These are phyloP conservation scores for Basipetospora chlamydospora DNA, from an alignment of 2,329 filamentous ascomycete species.

Conservation along the genomic window DNA sequence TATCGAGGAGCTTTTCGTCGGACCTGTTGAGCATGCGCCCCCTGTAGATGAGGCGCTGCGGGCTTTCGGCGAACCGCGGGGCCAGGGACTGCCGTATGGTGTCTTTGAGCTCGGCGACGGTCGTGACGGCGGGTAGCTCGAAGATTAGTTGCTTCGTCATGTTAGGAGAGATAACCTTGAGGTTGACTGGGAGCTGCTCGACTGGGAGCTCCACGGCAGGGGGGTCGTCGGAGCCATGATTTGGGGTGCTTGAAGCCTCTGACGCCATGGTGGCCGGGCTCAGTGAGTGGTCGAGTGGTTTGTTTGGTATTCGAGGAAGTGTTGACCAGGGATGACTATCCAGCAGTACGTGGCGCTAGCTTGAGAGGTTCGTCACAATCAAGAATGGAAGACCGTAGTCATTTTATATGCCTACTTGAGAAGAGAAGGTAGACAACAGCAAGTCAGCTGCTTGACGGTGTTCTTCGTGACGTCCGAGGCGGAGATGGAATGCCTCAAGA, in stretches of 20 bases:
- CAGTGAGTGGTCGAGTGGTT: not conserved
- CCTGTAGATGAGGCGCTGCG: constrained; percentile 45
- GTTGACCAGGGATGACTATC: not conserved
- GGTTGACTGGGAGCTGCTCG: constrained; percentile 30
- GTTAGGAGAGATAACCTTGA: constrained; percentile 46
- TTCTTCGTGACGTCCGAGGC: too few species aligned
- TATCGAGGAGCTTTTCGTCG: constrained; percentile 37
- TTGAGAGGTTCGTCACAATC: too few species aligned
- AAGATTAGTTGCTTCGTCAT: constrained; percentile 34
- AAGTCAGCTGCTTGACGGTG: too few species aligned
- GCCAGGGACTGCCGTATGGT: constrained; percentile 38
- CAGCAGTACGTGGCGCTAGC: too few species aligned
- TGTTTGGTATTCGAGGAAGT: not conserved
- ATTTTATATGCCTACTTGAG: too few species aligned
- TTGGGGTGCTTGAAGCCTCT: not conserved
- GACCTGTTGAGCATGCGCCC: constrained; percentile 41
- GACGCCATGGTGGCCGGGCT: constrained; percentile 1
- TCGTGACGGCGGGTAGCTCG: constrained; percentile 33
- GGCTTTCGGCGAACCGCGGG: constrained; percentile 34
- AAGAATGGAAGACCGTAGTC: too few species aligned
- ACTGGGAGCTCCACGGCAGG: constrained; percentile 9
- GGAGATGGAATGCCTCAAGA: too few species aligned
- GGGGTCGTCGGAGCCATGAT: not conserved
- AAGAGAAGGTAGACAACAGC: too few species aligned
- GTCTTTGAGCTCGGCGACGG: constrained; percentile 41